A percentile compares a stretch with the other conserved stretches of the same genome.
Evolutionary conservation across 495 filamentous ascomycete species (phyloP).

Genomic region (Sphaerosporella brunnea): DNA sequence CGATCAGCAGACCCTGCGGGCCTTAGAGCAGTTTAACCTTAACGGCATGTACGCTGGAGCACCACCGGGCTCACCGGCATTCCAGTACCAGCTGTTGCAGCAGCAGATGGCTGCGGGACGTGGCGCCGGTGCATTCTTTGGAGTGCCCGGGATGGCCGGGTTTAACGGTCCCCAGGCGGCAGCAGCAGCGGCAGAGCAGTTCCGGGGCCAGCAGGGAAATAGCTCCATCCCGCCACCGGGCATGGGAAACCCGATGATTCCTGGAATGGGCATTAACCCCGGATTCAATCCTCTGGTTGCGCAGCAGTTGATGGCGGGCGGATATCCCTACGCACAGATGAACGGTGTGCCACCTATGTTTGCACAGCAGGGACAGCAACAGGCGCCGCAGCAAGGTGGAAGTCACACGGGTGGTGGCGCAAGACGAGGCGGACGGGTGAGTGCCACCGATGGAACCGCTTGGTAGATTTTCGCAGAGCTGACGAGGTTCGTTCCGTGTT

Average conservation of each 20-base stretch:
- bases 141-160: slow-evolving; percentile 19
- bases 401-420: slow-evolving; percentile 10
- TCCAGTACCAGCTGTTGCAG: slow-evolving; percentile 24
- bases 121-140: slow-evolving; percentile 16
- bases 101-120: slow-evolving; percentile 23
- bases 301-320: slow-evolving; percentile 22
- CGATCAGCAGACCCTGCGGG: slow-evolving; percentile 19
- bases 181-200: slow-evolving; percentile 23
- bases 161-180: slow-evolving; percentile 13
- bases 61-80: slow-evolving; percentile 14
- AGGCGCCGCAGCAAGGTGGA: slow-evolving; percentile 13
- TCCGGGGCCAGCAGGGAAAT: slow-evolving; percentile 20
- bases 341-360: slow-evolving; percentile 24
- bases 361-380: slow-evolving; percentile 12
- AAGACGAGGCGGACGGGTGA: slow-evolving; percentile 24
- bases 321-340: slow-evolving; percentile 22
- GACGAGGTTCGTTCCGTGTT: not conserved
- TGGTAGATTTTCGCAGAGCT: not conserved
- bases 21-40: slow-evolving; percentile 22
- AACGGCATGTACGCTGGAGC: slow-evolving; percentile 13
- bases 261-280: slow-evolving; percentile 15
- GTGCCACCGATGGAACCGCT: not conserved
- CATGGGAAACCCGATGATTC: slow-evolving; percentile 19
- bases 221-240: slow-evolving; percentile 21
- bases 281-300: slow-evolving; percentile 23